These are phyloP conservation scores for Fusarium solani-melongenae DNA, from an alignment of 2,329 filamentous ascomycete genomes.

Conservation along the genomic window DNA sequence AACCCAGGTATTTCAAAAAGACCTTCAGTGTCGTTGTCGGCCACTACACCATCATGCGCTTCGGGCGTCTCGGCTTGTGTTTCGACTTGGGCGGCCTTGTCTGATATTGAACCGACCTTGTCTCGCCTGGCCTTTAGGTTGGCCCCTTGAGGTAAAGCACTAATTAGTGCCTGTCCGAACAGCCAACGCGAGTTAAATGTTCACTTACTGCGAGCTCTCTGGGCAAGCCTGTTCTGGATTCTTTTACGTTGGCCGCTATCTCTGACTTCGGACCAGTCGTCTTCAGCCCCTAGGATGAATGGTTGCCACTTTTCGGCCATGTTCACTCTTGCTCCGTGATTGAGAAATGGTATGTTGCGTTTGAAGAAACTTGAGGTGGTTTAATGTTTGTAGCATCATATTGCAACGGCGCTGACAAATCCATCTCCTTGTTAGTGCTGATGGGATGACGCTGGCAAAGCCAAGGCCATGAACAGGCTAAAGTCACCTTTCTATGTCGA, in stretches of 20 bases:
- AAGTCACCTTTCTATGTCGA: not conserved
- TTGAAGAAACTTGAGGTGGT: not conserved
- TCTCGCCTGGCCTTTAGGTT: not conserved
- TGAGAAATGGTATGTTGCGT: no score
- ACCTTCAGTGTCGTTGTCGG: not conserved
- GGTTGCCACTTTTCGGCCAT: constrained; percentile 1
- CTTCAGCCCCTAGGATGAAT: constrained; percentile 4
- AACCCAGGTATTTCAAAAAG: not conserved
- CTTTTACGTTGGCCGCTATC: constrained; percentile 25
- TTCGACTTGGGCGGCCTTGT: not conserved
- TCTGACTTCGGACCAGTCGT: constrained; percentile 24
- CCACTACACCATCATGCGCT: not conserved
- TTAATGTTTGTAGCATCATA: no score
- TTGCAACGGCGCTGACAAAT: not conserved
- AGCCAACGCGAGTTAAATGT: not conserved
- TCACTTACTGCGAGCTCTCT: constrained; percentile 25
- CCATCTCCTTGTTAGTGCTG: not conserved
- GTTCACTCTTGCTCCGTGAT: no score
- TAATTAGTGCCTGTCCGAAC: not conserved
- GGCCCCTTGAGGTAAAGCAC: not conserved
- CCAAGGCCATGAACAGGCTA: not conserved
- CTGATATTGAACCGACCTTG: not conserved
- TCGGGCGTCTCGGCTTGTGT: not conserved
- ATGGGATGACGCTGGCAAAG: not conserved
- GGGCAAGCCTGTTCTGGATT: constrained; percentile 33